These are phyloP conservation scores for Picea glauca DNA, from an alignment of 75 land plant species.

Conservation along the genomic window DNA sequence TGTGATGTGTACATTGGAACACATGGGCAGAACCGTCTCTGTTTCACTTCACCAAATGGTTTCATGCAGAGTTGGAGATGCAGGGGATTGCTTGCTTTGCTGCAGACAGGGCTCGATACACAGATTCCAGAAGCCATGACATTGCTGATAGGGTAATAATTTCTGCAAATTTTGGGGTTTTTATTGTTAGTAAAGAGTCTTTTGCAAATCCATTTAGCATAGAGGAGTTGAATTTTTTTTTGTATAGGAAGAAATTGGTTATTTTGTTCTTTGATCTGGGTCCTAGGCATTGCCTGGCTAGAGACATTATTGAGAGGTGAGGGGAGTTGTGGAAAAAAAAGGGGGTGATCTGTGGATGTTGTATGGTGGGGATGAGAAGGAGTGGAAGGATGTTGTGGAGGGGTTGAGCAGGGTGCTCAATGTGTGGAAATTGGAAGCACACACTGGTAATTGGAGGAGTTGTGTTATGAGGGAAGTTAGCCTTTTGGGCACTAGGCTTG, in stretches of 20 bases:
- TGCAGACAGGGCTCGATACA: conserved; percentile 67
- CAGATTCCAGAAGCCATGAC: conserved; percentile 72
- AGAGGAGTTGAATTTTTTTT: conserved; percentile 70
- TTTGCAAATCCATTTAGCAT: conserved; percentile 54
- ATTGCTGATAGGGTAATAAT: conserved; percentile 73
- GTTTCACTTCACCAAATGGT: conserved; percentile 72
- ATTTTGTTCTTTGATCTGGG: conserved; percentile 68
- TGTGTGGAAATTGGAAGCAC: conserved; percentile 56
- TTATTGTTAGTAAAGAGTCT: conserved; percentile 45
- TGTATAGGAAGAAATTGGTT: conserved; percentile 73
- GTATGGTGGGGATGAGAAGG: conserved; percentile 44
- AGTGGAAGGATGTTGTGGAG: conserved; percentile 64
- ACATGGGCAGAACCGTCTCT: conserved; percentile 57
- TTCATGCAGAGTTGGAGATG: conserved; percentile 77
- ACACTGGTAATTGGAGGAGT: conserved; percentile 66
- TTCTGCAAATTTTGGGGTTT: conserved; percentile 66
- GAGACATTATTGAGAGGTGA: conserved; percentile 34
- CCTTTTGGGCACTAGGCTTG: conserved; percentile 58
- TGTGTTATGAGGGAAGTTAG: conserved; percentile 55
- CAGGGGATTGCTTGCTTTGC: conserved; percentile 86
- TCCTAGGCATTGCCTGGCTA: conserved; percentile 27
- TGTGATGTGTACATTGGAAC: conserved; percentile 87
- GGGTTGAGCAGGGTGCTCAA: conserved; percentile 54
- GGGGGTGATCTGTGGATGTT: conserved; percentile 43
- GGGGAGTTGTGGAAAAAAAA: conserved; percentile 40